Evolutionary conservation across 2,329 filamentous ascomycete species (phyloP), one percentile per base, ranked within the genome.

Genomic region (Remersonia thermophila): DNA sequence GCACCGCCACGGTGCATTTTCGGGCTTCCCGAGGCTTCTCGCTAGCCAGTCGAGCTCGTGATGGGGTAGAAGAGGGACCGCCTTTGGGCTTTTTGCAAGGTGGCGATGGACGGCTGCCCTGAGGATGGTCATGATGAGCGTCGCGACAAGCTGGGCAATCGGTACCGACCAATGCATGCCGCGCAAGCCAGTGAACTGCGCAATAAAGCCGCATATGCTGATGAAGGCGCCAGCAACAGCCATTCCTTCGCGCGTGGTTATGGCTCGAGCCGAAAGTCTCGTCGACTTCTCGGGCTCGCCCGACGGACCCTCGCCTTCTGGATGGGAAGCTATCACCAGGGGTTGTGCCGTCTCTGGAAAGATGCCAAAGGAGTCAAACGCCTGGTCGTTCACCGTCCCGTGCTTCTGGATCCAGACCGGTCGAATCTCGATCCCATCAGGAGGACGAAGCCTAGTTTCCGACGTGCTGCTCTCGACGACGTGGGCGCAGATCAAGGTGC

Each of bases 401-500:
- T 27, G 27, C 31, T 44, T 42, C n/a, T 59, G 55, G 0, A 60
- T 31, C 55, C 54, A 59, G 3, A 54, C 29, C 3, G 55, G 7
- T 13, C 37, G 32, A 17, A 39, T 35, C 15, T 33, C 28, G 18
- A 20, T 35, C 3, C 30, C 42, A 2, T 2, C 11, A 10, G 37
- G 7, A 11, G 41, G 35, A 12, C 26, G 23, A 13, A 49, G 54
- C 3, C 16, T 35, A 0, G 29, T 39, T 40, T 60, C 53, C 2
- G 17, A 16, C 0, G 55, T 57, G 29, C 53, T 55, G 7, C 31
- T 35, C 35, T 59, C 52, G 3, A 61, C 50, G 2, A 59, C 51
- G 30, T 50, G 47, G 0, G 48, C 47, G 34, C 55, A 60, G 1
- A 57, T 27, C 0, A 55, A 27, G 27, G 60, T 44, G 0, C 56